Conservation (phyloP, 306 rosid species). For the Glycine tomentella region DNA sequence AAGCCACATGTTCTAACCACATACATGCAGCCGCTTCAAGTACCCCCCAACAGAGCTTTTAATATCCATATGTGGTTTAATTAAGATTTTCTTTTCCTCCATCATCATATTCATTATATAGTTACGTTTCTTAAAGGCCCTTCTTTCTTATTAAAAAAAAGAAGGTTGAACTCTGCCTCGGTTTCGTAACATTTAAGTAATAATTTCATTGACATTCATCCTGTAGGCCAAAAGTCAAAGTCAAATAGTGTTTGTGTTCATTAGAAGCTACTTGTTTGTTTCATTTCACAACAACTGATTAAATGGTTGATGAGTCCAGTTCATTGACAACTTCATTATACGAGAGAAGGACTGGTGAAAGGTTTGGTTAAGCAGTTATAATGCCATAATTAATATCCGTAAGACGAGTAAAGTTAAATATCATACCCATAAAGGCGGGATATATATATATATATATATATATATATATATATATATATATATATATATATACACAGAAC, state of each 20-base stretch:
- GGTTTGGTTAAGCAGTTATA: not conserved
- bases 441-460: no score
- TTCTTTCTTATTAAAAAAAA: not conserved
- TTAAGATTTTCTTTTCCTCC: not conserved
- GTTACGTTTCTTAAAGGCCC: not conserved
- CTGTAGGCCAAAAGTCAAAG: not conserved
- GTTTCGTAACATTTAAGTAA: conserved; percentile 9
- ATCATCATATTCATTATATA: not conserved
- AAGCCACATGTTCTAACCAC: not conserved
- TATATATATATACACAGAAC: not conserved
- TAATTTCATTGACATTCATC: conserved; percentile 29
- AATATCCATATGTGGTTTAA: not conserved
- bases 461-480: no score
- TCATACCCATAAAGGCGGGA: no score
- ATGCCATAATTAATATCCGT: not conserved
- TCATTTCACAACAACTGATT: not conserved
- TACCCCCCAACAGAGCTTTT: no score
- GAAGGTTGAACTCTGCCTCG: not conserved
- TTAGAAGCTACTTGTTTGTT: not conserved
- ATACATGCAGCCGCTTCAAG: not conserved
- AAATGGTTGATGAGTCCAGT: no score
- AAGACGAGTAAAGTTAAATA: not conserved
- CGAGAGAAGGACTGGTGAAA: not conserved
- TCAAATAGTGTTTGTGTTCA: conserved; percentile 27
- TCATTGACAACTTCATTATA: conserved; percentile 44